These are phyloP conservation scores for Ziziphus jujuba DNA, from an alignment of 306 rosid genomes.

Conservation along the genomic window DNA sequence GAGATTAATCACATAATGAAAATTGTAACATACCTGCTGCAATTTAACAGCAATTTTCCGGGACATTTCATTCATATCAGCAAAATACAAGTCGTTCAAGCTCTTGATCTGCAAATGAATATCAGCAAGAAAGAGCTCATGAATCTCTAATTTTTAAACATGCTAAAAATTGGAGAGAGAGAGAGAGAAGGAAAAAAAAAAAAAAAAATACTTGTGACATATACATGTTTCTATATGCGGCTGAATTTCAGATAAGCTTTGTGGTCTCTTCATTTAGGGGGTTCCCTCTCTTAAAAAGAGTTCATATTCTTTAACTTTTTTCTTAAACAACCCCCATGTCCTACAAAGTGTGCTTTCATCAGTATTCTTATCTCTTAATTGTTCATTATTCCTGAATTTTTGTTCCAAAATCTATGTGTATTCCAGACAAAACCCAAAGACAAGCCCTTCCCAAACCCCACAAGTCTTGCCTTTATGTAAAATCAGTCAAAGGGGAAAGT, in stretches of 20 bases:
- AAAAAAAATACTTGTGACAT: neutral
- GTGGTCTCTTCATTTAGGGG: no score
- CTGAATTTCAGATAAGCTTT: no score
- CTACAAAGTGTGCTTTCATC: no score
- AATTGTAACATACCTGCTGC: conserved; percentile 52
- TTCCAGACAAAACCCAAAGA: neutral
- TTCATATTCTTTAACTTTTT: no score
- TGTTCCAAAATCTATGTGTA: no score
- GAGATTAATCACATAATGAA: conserved; percentile 6
- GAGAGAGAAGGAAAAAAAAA: no score
- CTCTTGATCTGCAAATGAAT: conserved; percentile 53
- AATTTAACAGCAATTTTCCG: conserved; percentile 52
- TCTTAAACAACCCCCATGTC: no score
- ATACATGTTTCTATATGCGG: neutral
- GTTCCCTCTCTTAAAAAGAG: no score
- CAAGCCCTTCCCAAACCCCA: neutral
- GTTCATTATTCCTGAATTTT: no score
- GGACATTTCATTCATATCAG: conserved; percentile 62
- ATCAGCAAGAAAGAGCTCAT: conserved; percentile 24
- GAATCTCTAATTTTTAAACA: conserved; percentile 1
- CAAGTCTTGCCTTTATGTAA: no score
- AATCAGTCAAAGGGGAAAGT: neutral
- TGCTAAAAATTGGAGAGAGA: neutral
- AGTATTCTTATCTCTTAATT: no score
- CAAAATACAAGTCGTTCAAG: conserved; percentile 62